Base-by-base conservation (phyloP, 768 basidiomycete species). In the Phylloporus rhodoxanthus region DNA sequence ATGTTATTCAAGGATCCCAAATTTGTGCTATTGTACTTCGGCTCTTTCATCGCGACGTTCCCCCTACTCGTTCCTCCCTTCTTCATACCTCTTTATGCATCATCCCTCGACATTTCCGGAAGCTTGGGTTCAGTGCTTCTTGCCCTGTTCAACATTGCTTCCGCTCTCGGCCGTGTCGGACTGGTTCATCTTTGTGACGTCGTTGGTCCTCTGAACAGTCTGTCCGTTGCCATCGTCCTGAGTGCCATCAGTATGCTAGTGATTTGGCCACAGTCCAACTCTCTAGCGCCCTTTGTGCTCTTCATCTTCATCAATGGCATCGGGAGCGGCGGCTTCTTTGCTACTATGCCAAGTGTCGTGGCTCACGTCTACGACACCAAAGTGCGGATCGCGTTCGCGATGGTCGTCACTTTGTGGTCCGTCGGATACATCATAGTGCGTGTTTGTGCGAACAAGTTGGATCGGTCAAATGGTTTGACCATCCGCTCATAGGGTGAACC, bases 1-100 rank as follows among this genome's bases (percentile, higher is more conserved):
- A 58, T 57, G 41, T 44, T 68, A 4, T 69, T 69, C 53, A 55
- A 45, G 44, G 66, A 70, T 53, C 43, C 43, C 6, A 64, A 62
- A 37, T 65, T 61, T 21, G 43, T 59, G 13, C 46, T 60, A 7
- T 57, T 70, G 7, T 69, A 63, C 49, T 29, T 69, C n/a, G 67
- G 64, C 4, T 65, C 62, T 26, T 66, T 57, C n/a, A 51, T 69
- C 21, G 66, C 61, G 21, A 68, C 66, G 14, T 71, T 72, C 48
- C 68, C 66, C n/a, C 50, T 68, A 8, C 64, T 72, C 30, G 67
- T 69, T 20, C 61, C 69, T 1, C 63, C 65, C 10, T 71, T 68
- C 57, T 70, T 72, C 57, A 68, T 70, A 40, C 69, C 67, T 1
- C 57, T 63, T 9, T 71, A 70, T 47, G 64, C 66, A 45, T 55